phyloP scores from a whole-genome alignment of 345 rosid species.

The Kernera saxatilis region DNA sequence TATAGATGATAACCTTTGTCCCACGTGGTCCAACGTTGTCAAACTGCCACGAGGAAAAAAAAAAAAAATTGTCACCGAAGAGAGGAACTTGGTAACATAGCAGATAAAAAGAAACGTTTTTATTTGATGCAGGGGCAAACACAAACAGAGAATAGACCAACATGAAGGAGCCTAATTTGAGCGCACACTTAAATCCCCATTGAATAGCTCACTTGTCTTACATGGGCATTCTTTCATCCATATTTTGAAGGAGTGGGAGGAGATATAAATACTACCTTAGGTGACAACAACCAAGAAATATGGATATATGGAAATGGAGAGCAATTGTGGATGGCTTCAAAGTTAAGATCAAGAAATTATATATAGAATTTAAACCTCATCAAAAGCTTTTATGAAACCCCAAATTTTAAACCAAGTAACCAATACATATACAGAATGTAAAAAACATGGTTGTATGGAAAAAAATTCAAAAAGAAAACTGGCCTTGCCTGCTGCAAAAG shows the following conservation, averaged over 20 bases:
- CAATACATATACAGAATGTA: slow-evolving; percentile 1
- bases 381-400: not conserved
- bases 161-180: not conserved
- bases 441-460: not conserved
- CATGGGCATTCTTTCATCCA: slow-evolving; percentile 3
- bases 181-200: not conserved
- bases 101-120: not conserved
- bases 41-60: slow-evolving; percentile 50
- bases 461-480: not conserved
- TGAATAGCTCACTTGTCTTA: not conserved
- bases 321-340: not conserved
- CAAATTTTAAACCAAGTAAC: not conserved
- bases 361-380: not conserved
- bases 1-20: slow-evolving; percentile 81
- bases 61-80: slow-evolving; percentile 6
- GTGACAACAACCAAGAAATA: not conserved
- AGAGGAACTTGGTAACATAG: not conserved
- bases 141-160: not conserved
- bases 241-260: not conserved
- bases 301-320: not conserved
- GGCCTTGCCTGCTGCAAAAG: slow-evolving; percentile 80
- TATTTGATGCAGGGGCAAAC: not conserved
- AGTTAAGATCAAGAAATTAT: not conserved
- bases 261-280: not conserved
- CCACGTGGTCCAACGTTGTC: slow-evolving; percentile 75